Evolutionary conservation across 306 rosid genomes (phyloP), one percentile per base, ranked within the genome.

Genomic region (Quillaja saponaria): DNA sequence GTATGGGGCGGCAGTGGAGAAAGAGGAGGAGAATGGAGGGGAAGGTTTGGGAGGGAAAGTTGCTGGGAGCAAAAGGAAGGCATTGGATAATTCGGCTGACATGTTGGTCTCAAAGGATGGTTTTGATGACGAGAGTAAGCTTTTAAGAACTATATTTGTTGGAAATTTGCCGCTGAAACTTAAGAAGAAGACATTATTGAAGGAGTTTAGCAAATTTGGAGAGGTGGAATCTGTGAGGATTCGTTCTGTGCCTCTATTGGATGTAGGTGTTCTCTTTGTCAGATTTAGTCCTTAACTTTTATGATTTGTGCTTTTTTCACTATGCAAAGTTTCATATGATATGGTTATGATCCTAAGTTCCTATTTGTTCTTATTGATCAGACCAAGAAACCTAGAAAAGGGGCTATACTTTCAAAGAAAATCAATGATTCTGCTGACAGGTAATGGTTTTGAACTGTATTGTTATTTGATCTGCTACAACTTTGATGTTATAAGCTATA

Each of bases 181-280:
- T 63, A 92, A 89, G 66, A 89, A 89, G 83, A 92, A 92, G 77
- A 80, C 77, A 51, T 62, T 92, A 60, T 61, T 77, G 46, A 84
- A 75, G 74, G 96, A 92, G 64, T 92, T 92, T 55, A 69, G 62
- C 76, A 75, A 78, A 41, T 92, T 86, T 71, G 99, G 96, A 10
- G 99, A 92, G 76, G 86, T 92, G 19, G 95, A 92, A 50, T 89
- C 96, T 17, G 90, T 92, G 50, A 92, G 99, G 83, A 76, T 89
- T 69, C 96, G 99, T 5, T 92, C 96, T n/a, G 85, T 92, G 48
- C 96, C 96, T 2, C 20, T 92, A 40, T 59, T 76, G 51, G 95
- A 92, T 74, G 99, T 92, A 79, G 74, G 98, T 82, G 2, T 68
- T 74, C 14, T 28, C 34, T n/a, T 61, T 31, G 6, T 54, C 10